Evolutionary conservation across 73 alveolate genomes (phyloP).

Genomic region (Tetrahymena elliotti): DNA sequence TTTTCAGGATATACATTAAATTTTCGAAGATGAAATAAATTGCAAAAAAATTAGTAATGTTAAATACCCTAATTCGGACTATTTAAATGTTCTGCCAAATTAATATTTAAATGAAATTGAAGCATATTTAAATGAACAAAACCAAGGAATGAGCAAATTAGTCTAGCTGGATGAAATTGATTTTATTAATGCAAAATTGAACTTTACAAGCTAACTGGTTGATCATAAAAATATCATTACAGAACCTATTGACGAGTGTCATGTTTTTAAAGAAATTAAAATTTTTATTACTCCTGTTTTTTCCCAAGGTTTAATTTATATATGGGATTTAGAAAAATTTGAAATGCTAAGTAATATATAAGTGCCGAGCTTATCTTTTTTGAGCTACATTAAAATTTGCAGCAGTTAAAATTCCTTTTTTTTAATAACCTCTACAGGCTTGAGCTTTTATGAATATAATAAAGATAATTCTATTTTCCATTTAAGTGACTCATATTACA

Average conservation of each 20-base stretch:
- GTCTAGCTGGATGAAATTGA: background rate
- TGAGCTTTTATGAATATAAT: background rate
- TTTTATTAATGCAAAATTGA: background rate
- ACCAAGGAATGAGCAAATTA: background rate
- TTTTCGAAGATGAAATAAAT: background rate
- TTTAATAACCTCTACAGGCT: background rate
- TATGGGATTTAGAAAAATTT: background rate
- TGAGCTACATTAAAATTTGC: background rate
- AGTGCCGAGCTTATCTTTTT: background rate
- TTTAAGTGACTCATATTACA: background rate
- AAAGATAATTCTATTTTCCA: background rate
- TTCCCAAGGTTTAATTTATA: background rate
- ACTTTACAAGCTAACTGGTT: background rate
- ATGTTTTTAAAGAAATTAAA: background rate
- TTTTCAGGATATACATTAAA: background rate
- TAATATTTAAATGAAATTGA: background rate
- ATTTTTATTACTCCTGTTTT: background rate
- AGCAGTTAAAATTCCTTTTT: background rate
- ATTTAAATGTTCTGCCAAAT: background rate
- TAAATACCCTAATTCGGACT: background rate
- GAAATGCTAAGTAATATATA: background rate
- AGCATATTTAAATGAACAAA: background rate
- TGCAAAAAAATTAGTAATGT: background rate
- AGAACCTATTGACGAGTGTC: background rate
- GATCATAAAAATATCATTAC: background rate